These are phyloP conservation scores for Sextonia rubra DNA, from an alignment of 164 flowering plant genomes.

Conservation along the genomic window DNA sequence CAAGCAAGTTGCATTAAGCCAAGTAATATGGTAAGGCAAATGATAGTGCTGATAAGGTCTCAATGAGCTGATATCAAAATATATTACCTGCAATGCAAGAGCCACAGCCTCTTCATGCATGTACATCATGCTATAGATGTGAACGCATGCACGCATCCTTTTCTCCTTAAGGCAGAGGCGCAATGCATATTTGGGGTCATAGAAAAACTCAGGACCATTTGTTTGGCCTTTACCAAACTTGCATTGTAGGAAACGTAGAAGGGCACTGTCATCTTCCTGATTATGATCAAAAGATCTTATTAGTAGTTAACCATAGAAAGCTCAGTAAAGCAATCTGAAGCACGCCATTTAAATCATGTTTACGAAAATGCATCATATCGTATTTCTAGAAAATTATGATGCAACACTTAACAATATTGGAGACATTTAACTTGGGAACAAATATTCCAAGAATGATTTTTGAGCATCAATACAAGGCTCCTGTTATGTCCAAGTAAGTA, in stretches of 20 bases:
- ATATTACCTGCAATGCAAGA: conserved; percentile 78
- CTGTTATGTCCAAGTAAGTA: not conserved
- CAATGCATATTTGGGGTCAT: conserved; percentile 96
- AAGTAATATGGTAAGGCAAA: not conserved
- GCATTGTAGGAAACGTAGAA: conserved; percentile 87
- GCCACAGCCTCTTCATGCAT: conserved; percentile 99
- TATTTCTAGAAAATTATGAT: not conserved
- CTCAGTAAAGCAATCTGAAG: not conserved
- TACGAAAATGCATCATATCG: not conserved
- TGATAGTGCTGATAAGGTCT: not conserved
- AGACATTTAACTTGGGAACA: not conserved
- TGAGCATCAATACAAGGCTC: not conserved
- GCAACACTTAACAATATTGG: not conserved
- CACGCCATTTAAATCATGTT: not conserved
- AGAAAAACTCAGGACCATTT: conserved; percentile 88
- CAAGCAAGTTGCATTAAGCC: not conserved
- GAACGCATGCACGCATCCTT: conserved; percentile 97
- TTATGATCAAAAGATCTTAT: conserved; percentile 6
- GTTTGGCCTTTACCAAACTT: conserved; percentile 87
- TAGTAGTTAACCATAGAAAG: not conserved
- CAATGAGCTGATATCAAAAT: not conserved
- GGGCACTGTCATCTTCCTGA: conserved; percentile 95
- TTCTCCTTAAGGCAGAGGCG: conserved; percentile 93
- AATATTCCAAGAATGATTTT: not conserved
- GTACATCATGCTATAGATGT: conserved; percentile 99